These are phyloP conservation scores for Lithospermum erythrorhizon DNA, from an alignment of 257 asterid species.

Conservation along the genomic window DNA sequence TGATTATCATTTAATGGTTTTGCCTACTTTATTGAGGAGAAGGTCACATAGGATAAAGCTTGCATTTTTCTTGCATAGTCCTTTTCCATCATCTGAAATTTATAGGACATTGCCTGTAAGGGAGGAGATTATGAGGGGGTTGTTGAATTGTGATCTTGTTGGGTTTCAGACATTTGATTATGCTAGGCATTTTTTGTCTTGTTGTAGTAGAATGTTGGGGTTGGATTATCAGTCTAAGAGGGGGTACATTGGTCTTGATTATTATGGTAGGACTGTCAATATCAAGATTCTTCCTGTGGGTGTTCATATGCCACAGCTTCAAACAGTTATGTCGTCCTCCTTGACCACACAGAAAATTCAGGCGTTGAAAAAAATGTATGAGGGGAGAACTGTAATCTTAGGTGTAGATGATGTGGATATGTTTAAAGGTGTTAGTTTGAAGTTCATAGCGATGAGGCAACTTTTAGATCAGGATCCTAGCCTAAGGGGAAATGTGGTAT, in stretches of 20 bases:
- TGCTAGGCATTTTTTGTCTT: slow-evolving; percentile 83
- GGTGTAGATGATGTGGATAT: slow-evolving; percentile 89
- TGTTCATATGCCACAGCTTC: slow-evolving; percentile 59
- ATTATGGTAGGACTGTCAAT: slow-evolving; percentile 74
- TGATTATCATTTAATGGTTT: slow-evolving; percentile 76
- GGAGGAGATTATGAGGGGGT: slow-evolving; percentile 68
- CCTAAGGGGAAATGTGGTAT: slow-evolving; percentile 36
- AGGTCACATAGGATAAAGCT: slow-evolving; percentile 47
- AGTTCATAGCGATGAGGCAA: slow-evolving; percentile 55
- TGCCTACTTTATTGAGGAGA: slow-evolving; percentile 79
- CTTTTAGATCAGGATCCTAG: slow-evolving; percentile 42
- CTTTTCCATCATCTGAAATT: slow-evolving; percentile 80
- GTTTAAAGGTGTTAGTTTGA: slow-evolving; percentile 73
- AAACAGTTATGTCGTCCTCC: slow-evolving; percentile 29
- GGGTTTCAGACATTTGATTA: slow-evolving; percentile 92
- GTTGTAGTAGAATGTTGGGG: slow-evolving; percentile 92
- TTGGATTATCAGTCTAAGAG: slow-evolving; percentile 73
- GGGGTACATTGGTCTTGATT: slow-evolving; percentile 78
- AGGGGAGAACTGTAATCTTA: slow-evolving; percentile 48
- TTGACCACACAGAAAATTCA: slow-evolving; percentile 39
- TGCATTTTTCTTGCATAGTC: slow-evolving; percentile 71
- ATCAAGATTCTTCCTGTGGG: slow-evolving; percentile 77
- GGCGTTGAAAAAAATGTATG: slow-evolving; percentile 33
- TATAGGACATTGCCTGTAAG: slow-evolving; percentile 76
- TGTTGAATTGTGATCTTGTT: slow-evolving; percentile 73